These are phyloP conservation scores for Fusarium floridanum DNA, from an alignment of 2,329 filamentous ascomycete species.

Conservation along the genomic window DNA sequence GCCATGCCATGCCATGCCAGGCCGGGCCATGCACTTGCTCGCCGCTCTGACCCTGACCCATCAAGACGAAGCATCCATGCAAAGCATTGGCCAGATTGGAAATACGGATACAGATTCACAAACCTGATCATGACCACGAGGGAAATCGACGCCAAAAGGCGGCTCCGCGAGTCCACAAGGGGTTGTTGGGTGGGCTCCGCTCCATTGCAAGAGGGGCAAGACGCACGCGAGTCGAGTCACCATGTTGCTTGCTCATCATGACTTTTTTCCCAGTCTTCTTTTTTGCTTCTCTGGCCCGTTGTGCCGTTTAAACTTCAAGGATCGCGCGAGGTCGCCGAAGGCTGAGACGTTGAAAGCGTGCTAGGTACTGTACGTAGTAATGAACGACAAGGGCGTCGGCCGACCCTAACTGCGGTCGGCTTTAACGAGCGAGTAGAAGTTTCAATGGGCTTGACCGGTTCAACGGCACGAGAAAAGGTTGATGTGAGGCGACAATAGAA, in stretches of 20 bases:
- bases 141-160: conserved; percentile 26
- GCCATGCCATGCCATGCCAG: conserved; percentile 6
- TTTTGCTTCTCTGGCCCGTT: background rate
- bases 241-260: conserved; percentile 15
- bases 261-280: conserved; percentile 5
- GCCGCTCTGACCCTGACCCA: conserved; percentile 4
- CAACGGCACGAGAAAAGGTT: conserved; percentile 27
- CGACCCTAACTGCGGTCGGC: background rate
- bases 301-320: background rate
- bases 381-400: conserved; percentile 3
- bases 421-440: background rate
- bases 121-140: conserved; percentile 9
- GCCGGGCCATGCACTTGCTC: conserved; percentile 14
- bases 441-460: conserved; percentile 16
- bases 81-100: conserved; percentile 27
- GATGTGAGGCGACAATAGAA: conserved; percentile 7
- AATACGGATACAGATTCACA: conserved; percentile 13
- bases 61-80: conserved; percentile 8
- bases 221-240: conserved; percentile 24
- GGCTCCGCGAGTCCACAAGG: conserved; percentile 16
- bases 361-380: background rate
- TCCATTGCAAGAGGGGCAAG: conserved; percentile 4
- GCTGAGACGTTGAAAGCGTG: conserved; percentile 3
- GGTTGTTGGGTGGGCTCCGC: conserved; percentile 4
- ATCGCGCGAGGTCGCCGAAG: background rate